A percentile compares a stretch with the other conserved stretches of the same genome.
These are phyloP conservation scores for Rhytidhysteron rufulum DNA, from an alignment of 2,329 filamentous ascomycete genomes.

Conservation along the genomic window DNA sequence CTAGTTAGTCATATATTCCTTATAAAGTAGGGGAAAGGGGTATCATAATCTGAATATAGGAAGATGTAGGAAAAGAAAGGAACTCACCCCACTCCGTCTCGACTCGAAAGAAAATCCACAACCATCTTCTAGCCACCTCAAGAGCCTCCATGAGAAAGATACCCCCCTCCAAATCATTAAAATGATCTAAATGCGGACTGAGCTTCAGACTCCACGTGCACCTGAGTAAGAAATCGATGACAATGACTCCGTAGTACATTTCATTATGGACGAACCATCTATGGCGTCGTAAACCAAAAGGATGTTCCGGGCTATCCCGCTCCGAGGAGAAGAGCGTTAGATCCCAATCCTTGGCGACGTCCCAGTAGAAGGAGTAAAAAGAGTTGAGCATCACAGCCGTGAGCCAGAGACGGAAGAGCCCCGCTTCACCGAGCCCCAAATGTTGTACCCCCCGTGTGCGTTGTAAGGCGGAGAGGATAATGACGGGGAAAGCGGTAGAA, in stretches of 20 bases:
- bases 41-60: slow-evolving; percentile 12
- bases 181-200: slow-evolving; percentile 73
- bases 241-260: slow-evolving; percentile 80
- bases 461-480: slow-evolving; percentile 73
- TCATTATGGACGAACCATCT: slow-evolving; percentile 68
- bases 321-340: slow-evolving; percentile 71
- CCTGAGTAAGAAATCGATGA: slow-evolving; percentile 73
- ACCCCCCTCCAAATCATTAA: slow-evolving; percentile 81
- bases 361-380: slow-evolving; percentile 97
- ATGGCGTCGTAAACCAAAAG: slow-evolving; percentile 72
- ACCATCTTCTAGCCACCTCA: slow-evolving; percentile 84
- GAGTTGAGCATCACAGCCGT: slow-evolving; percentile 76
- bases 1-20: slow-evolving; percentile 3
- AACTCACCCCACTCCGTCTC: slow-evolving; percentile 84
- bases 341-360: slow-evolving; percentile 95
- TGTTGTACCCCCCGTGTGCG: slow-evolving; percentile 55
- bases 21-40: neutral
- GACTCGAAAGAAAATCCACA: slow-evolving; percentile 95
- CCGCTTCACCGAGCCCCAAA: slow-evolving; percentile 52
- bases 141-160: slow-evolving; percentile 84
- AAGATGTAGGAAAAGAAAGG: neutral
- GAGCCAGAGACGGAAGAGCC: slow-evolving; percentile 57
- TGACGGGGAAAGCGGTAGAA: slow-evolving; percentile 87
- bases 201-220: slow-evolving; percentile 92
- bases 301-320: slow-evolving; percentile 61